These are phyloP conservation scores for Nakazawaea pomicola DNA, from an alignment of 805 yeast genomes.

Conservation along the genomic window DNA sequence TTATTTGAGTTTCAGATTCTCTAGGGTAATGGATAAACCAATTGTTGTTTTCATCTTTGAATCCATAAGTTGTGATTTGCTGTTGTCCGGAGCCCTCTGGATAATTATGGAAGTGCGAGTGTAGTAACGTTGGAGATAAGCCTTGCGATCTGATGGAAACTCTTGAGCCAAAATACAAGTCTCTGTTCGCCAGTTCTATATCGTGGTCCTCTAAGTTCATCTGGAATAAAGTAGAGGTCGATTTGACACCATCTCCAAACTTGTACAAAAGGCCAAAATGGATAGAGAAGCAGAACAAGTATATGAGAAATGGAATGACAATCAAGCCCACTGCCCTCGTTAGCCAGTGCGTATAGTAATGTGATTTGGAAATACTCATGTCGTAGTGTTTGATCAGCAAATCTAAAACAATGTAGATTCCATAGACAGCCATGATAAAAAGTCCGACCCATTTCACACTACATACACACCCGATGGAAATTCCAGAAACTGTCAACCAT, in stretches of 20 bases:
- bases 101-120: conserved; percentile 80
- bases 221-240: conserved; percentile 76
- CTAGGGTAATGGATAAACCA: conserved; percentile 49
- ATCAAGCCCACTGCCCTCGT: conserved; percentile 64
- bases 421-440: conserved; percentile 57
- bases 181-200: conserved; percentile 60
- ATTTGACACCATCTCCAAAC: conserved; percentile 73
- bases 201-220: conserved; percentile 67
- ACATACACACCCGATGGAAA: conserved; percentile 76
- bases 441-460: conserved; percentile 86
- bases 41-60: conserved; percentile 81
- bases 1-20: conserved; percentile 31
- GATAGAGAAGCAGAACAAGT: conserved; percentile 66
- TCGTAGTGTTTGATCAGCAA: conserved; percentile 40
- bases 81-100: conserved; percentile 94
- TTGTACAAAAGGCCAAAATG: conserved; percentile 74
- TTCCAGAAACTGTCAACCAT: conserved; percentile 61
- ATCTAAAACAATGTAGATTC: conserved; percentile 53
- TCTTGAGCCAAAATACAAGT: conserved; percentile 49
- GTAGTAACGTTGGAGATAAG: conserved; percentile 68
- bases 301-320: conserved; percentile 64
- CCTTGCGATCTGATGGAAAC: conserved; percentile 69
- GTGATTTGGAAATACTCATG: conserved; percentile 21
- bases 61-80: conserved; percentile 90
- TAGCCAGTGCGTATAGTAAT: conserved; percentile 63